phyloP scores from a whole-genome alignment of 108 stramenopile genomes.

The Skeletonema marinoi region DNA sequence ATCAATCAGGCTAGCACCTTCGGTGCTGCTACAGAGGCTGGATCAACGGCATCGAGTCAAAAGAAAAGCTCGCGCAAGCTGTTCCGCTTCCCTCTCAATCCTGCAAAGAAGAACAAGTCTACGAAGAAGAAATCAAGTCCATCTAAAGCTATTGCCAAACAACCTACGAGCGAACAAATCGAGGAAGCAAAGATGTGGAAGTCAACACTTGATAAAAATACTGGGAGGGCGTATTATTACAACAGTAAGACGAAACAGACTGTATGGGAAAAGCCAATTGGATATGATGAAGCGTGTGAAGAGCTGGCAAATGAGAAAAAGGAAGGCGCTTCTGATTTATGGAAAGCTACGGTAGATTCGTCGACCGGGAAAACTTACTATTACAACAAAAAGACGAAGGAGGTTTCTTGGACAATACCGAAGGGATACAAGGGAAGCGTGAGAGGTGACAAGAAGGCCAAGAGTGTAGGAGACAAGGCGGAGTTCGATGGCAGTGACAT shows the following conservation, averaged over 20 bases:
- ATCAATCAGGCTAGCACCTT: background rate
- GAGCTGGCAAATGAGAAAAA: background rate
- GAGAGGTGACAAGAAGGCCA: constrained; percentile 14
- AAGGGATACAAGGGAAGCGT: constrained; percentile 46
- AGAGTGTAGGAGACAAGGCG: constrained; percentile 15
- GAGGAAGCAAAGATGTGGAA: constrained; percentile 28
- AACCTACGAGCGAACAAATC: background rate
- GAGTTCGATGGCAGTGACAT: constrained; percentile 1
- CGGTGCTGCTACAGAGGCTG: background rate
- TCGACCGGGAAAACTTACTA: constrained; percentile 70
- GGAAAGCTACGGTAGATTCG: constrained; percentile 61
- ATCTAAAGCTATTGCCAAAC: background rate
- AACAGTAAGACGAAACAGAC: constrained; percentile 16
- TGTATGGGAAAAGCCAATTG: constrained; percentile 20
- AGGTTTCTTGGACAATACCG: constrained; percentile 75
- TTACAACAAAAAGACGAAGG: constrained; percentile 69
- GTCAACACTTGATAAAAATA: background rate
- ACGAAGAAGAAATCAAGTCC: background rate
- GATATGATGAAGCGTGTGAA: constrained; percentile 19
- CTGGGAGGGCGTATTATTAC: constrained; percentile 29
- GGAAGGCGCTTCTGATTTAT: constrained; percentile 18
- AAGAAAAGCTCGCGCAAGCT: background rate
- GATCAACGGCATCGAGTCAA: background rate
- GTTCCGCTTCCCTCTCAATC: background rate
- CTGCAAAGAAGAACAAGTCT: background rate